Conservation (phyloP, 495 filamentous ascomycete genomes). For the Lasiosphaeria ovina region DNA sequence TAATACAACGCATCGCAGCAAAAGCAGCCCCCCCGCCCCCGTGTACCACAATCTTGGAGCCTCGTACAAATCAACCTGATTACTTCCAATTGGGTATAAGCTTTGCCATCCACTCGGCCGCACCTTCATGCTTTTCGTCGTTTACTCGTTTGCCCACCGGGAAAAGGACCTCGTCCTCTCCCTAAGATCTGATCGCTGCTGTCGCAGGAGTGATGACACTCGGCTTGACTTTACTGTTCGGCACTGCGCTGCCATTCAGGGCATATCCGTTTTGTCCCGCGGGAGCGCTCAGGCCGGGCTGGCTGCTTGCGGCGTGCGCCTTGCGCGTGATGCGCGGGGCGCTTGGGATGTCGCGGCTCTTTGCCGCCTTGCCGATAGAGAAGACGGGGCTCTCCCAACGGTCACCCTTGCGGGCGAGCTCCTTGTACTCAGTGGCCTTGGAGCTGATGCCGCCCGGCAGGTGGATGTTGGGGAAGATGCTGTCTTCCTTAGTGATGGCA, state of each 20-base stretch:
- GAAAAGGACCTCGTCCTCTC: conserved; percentile 17
- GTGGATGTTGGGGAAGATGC: conserved; percentile 83
- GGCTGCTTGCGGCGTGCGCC: conserved; percentile 29
- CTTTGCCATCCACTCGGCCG: conserved; percentile 5
- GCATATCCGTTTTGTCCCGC: conserved; percentile 1
- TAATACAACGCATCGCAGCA: no score
- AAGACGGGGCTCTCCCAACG: conserved; percentile 96
- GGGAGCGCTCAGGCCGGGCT: conserved; percentile 3
- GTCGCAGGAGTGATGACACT: conserved; percentile 8
- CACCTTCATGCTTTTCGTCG: not conserved
- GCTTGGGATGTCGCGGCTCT: conserved; percentile 67
- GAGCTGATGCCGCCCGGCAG: conserved; percentile 87
- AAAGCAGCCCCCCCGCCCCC: no score
- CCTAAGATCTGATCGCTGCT: conserved; percentile 9
- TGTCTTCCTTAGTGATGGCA: conserved; percentile 84
- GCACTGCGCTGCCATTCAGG: not conserved
- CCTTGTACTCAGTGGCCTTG: conserved; percentile 93
- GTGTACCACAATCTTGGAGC: no score
- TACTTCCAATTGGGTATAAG: conserved; percentile 21
- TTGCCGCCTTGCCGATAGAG: conserved; percentile 74
- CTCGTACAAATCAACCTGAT: not conserved
- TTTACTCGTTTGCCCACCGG: not conserved
- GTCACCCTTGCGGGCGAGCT: conserved; percentile 82
- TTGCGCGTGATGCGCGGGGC: conserved; percentile 68
- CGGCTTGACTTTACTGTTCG: conserved; percentile 14